Conservation (phyloP, 1,284 basidiomycete genomes). For the Trametes pubescens region DNA sequence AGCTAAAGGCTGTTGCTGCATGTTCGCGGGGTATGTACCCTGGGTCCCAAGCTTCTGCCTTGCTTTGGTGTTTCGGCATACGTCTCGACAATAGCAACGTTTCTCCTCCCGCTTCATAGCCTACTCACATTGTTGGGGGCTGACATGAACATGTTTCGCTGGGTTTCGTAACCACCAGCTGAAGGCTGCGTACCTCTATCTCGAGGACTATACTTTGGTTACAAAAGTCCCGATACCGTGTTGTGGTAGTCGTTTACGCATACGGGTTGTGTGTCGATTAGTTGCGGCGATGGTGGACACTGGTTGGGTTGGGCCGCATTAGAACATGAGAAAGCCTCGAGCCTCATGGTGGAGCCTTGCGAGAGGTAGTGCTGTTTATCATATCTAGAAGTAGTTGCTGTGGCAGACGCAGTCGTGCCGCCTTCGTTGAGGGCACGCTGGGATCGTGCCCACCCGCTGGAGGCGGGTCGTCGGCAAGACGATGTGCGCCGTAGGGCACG, state of each 20-base stretch:
- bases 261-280: neutral
- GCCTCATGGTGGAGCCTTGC: slow-evolving; percentile 3
- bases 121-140: neutral
- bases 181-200: neutral
- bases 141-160: neutral
- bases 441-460: slow-evolving; percentile 1
- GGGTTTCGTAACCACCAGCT: neutral
- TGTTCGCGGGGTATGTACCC: neutral
- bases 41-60: neutral
- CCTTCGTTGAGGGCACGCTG: neutral
- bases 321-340: neutral
- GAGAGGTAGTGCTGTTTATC: neutral
- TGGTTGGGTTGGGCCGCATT: neutral
- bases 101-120: neutral
- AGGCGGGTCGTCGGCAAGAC: slow-evolving; percentile 1
- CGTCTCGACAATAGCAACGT: neutral
- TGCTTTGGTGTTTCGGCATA: neutral
- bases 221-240: neutral
- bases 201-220: neutral
- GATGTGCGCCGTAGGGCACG: slow-evolving; percentile 2
- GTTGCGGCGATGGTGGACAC: neutral
- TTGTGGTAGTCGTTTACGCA: neutral
- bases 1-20: neutral
- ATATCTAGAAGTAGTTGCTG: slow-evolving; percentile 20
- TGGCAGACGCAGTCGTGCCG: slow-evolving; percentile 8